A percentile compares a stretch with the other conserved stretches of the same genome.
These are phyloP conservation scores for Leishmania tropica DNA, from an alignment of 208 protist species.

Conservation along the genomic window DNA sequence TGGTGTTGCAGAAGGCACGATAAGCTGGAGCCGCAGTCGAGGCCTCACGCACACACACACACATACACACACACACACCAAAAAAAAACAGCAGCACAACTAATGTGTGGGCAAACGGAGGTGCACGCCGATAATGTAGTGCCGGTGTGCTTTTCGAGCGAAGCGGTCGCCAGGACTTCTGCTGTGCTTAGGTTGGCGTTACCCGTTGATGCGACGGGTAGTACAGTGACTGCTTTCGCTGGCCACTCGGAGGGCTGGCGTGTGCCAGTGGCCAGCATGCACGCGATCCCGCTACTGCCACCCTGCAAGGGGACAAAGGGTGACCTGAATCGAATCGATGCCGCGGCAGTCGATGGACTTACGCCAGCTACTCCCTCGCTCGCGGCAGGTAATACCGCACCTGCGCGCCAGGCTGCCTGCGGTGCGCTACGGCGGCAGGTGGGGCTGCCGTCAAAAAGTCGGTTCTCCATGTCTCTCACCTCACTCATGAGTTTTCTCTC, in stretches of 20 bases:
- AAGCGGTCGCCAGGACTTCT: not conserved
- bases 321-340: slow-evolving; percentile 3
- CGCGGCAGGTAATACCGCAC: not conserved
- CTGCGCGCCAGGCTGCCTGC: not conserved
- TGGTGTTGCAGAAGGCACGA: not conserved
- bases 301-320: not conserved
- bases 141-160: slow-evolving; percentile 6
- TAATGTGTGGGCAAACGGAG: not conserved
- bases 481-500: not conserved
- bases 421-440: no score
- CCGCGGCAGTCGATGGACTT: not conserved
- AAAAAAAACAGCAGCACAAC: not conserved
- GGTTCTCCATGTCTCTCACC: not conserved
- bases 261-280: slow-evolving; percentile 7
- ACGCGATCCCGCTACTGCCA: not conserved
- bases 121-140: slow-evolving; percentile 3
- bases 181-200: slow-evolving; percentile 13
- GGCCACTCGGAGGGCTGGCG: slow-evolving; percentile 1
- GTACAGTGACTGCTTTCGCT: slow-evolving; percentile 8
- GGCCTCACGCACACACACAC: not conserved
- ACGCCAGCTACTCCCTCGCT: not conserved
- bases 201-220: slow-evolving; percentile 3
- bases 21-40: not conserved
- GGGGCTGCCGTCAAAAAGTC: not conserved
- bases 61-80: no score